A percentile compares a stretch with the other conserved stretches of the same genome.
phyloP scores from a whole-genome alignment of 148 eudicot genomes.

The Heliosperma pusillum region DNA sequence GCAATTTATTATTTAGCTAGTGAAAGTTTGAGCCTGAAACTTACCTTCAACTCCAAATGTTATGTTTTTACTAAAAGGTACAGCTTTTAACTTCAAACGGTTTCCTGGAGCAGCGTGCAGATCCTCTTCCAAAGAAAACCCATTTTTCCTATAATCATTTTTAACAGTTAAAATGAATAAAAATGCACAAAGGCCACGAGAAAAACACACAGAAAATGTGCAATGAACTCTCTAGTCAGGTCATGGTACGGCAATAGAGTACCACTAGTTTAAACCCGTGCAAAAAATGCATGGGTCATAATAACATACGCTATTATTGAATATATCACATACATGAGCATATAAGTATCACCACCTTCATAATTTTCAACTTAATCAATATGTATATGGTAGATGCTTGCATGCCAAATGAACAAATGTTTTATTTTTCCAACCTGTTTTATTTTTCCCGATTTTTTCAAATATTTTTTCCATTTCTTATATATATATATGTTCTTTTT shows the following conservation, averaged over 20 bases:
- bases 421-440: no score
- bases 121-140: conserved; percentile 85
- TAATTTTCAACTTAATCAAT: no score
- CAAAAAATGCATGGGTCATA: no score
- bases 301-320: no score
- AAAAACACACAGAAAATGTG: not conserved
- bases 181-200: conserved; percentile 8
- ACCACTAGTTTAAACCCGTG: no score
- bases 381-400: no score
- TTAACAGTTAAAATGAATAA: conserved; percentile 14
- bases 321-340: no score
- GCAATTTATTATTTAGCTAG: not conserved
- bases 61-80: conserved; percentile 93
- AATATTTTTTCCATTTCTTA: no score
- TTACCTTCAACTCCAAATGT: conserved; percentile 94
- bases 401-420: no score
- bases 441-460: no score
- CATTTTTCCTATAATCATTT: conserved; percentile 66
- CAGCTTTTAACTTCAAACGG: conserved; percentile 70
- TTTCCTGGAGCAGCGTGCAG: conserved; percentile 67
- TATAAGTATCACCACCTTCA: no score
- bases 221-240: not conserved
- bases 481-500: no score
- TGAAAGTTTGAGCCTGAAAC: not conserved
- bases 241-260: not conserved